Base-by-base conservation (phyloP, 2,329 filamentous ascomycete species). In the Xylaria sp. region DNA sequence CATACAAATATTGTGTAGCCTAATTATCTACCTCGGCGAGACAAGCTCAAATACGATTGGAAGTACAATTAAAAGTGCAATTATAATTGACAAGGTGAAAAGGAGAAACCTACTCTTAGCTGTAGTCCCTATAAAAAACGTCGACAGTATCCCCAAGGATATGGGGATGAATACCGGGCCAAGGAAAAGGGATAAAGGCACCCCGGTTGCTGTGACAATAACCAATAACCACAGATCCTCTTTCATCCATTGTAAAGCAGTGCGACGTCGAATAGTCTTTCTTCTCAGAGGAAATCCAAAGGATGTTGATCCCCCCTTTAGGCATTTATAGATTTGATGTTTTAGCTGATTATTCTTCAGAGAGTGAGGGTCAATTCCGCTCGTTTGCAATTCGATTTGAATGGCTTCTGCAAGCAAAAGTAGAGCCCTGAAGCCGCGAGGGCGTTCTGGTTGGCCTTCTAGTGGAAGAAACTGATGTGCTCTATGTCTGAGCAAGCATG, bases 241-340 rank as follows among this genome's bases (percentile, higher is more conserved):
- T 20, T 37, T 55, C 4, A 37, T 8, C 52, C 28, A 55, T 55
- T 34, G 28, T 10, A 37, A 55, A 37, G 37, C 4, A 20, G 15
- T 20, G 28, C 23, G 13, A 7, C 52, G 10, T 2, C 15, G 28
- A 20, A 32, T 13, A 34, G 6, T 25, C 13, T 51, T 61, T 15
- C 10, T 61, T 15, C 44, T 61, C 2, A 66, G 51, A 23, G 65
- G 41, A 18, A 68, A 63, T 2, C 66, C 63, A 13, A 76, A 73
- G 25, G 68, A 69, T 32, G 74, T 59, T 1, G 70, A 70, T 4
- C 75, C 74, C 8, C 74, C 75, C 10, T 59, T 46, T 2, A 77
- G 57, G 0, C 59, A 32, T 20, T 71, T 75, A 3, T 52, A 60
- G 12, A 77, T 70, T 15, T 74, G 63, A 2, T 61, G 44, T 25